phyloP scores from a whole-genome alignment of 202 grass and related monocot genomes.

The Bolboschoenoplectus hybrid region DNA sequence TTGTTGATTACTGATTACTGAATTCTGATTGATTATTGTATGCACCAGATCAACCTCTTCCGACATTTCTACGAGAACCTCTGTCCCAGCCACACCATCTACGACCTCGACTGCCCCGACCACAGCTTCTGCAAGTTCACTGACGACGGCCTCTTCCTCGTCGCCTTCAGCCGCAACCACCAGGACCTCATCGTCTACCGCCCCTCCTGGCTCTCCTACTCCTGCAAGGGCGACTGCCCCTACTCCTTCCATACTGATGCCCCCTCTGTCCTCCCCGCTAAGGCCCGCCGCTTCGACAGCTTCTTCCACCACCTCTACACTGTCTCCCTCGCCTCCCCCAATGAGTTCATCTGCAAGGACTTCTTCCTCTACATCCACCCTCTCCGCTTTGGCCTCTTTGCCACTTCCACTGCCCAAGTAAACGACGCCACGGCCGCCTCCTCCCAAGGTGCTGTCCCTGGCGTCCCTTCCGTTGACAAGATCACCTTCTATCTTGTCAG shows the following conservation, averaged over 20 bases:
- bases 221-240: slow-evolving; percentile 60
- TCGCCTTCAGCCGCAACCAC: slow-evolving; percentile 80
- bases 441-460: slow-evolving; percentile 63
- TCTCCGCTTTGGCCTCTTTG: slow-evolving; percentile 75
- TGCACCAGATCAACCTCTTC: slow-evolving; percentile 64
- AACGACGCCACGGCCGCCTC: slow-evolving; percentile 42
- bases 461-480: slow-evolving; percentile 86
- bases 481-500: slow-evolving; percentile 98
- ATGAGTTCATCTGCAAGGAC: slow-evolving; percentile 85
- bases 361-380: slow-evolving; percentile 73
- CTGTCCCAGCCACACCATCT: slow-evolving; percentile 74
- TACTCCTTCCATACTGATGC: neutral
- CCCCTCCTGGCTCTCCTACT: slow-evolving; percentile 71
- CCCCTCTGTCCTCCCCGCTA: slow-evolving; percentile 38
- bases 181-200: slow-evolving; percentile 90
- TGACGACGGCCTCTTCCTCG: slow-evolving; percentile 83
- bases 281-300: slow-evolving; percentile 64
- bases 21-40: too few species aligned
- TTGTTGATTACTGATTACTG: too few species aligned
- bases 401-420: slow-evolving; percentile 75
- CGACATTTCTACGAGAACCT: slow-evolving; percentile 96
- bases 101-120: slow-evolving; percentile 84
- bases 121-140: slow-evolving; percentile 86
- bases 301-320: slow-evolving; percentile 77
- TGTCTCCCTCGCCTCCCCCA: slow-evolving; percentile 69